These are phyloP conservation scores for Taxawa tesnikishii DNA, from an alignment of 2,329 filamentous ascomycete species.

Conservation along the genomic window DNA sequence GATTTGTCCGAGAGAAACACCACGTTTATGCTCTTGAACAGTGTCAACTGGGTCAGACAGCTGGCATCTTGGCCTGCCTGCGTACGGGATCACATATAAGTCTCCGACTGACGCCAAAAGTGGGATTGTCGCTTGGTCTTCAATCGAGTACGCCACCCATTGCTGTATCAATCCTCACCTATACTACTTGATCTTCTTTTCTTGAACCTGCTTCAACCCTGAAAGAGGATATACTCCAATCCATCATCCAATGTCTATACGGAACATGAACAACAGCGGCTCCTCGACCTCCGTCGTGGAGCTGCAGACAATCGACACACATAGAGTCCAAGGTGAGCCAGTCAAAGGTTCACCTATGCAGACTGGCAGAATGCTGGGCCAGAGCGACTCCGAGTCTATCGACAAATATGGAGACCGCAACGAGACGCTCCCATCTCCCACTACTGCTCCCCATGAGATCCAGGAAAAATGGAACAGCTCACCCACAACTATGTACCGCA, in stretches of 20 bases:
- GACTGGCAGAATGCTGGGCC: constrained; percentile 12
- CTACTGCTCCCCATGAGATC: constrained; percentile 24
- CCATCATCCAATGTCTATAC: too few relatives aligned
- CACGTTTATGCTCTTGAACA: too few relatives aligned
- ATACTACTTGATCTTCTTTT: too few relatives aligned
- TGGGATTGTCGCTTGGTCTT: too few relatives aligned
- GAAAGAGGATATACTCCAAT: too few relatives aligned
- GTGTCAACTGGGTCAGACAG: too few relatives aligned
- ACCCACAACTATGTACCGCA: constrained; percentile 44
- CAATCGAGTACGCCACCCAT: too few relatives aligned
- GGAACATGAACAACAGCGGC: constrained; percentile 12
- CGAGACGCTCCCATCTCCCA: constrained; percentile 33
- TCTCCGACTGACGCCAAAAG: too few relatives aligned
- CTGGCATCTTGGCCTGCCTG: too few relatives aligned
- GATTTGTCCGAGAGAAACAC: too few relatives aligned
- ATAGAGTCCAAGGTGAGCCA: constrained; percentile 4
- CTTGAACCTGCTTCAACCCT: not conserved
- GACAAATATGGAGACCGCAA: constrained; percentile 13
- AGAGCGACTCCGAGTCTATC: constrained; percentile 6
- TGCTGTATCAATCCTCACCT: too few relatives aligned
- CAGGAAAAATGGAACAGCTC: constrained; percentile 54
- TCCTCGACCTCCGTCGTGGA: constrained; percentile 17
- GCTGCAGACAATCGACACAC: constrained; percentile 12
- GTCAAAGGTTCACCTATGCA: constrained; percentile 11
- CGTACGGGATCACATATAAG: too few relatives aligned